Percentiles rank a stretch among this genome's conserved stretches.
phyloP scores from a whole-genome alignment of 257 asterid species.

The Capsicum pubescens region DNA sequence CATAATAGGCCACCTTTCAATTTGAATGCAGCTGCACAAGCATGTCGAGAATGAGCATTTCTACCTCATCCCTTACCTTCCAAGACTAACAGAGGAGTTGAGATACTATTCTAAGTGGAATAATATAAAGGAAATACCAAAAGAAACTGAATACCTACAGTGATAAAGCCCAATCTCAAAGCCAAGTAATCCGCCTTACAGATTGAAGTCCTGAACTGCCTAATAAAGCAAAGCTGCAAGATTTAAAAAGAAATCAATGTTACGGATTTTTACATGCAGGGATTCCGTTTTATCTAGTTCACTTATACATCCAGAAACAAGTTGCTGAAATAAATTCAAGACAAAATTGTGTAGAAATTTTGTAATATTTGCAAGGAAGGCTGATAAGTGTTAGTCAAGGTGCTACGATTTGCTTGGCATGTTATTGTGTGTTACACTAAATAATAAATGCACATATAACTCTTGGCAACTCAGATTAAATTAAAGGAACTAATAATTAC shows the following conservation, averaged over 20 bases:
- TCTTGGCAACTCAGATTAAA: not conserved
- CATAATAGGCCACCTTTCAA: not conserved
- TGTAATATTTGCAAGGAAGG: not conserved
- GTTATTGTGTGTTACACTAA: not conserved
- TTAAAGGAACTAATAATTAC: not conserved
- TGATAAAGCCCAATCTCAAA: conserved; percentile 84
- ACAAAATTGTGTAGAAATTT: not conserved
- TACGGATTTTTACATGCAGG: not conserved
- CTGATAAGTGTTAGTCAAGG: not conserved
- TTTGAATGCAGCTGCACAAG: not conserved
- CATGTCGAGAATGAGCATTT: not conserved
- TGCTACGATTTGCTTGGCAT: not conserved
- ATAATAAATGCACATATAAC: not conserved
- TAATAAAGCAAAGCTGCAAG: conserved; percentile 86
- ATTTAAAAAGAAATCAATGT: conserved; percentile 9
- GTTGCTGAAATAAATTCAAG: not conserved
- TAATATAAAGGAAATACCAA: not conserved
- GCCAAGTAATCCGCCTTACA: conserved; percentile 82
- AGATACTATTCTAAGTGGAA: not conserved
- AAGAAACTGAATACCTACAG: conserved; percentile 62
- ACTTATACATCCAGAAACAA: not conserved
- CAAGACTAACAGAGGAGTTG: not conserved
- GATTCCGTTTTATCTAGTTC: too few relatives aligned
- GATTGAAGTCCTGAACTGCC: conserved; percentile 78
- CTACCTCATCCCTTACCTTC: conserved; percentile 11